These are phyloP conservation scores for Balakata baccata DNA, from an alignment of 345 rosid genomes.

Conservation along the genomic window DNA sequence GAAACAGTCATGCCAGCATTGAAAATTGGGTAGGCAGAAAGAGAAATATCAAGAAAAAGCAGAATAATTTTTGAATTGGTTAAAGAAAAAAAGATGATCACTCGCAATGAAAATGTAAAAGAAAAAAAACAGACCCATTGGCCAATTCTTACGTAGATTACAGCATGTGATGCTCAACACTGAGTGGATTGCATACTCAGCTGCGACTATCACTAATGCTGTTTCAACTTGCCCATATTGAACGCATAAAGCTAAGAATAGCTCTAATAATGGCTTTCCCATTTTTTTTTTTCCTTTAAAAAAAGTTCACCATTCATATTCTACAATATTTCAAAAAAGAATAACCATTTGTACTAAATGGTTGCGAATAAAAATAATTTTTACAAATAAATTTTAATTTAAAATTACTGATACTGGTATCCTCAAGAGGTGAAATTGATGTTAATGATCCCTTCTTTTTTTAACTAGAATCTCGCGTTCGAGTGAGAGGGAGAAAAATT, in stretches of 20 bases:
- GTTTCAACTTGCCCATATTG: constrained; percentile 46
- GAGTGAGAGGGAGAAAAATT: too few species aligned
- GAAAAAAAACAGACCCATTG: not conserved
- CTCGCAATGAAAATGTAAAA: constrained; percentile 9
- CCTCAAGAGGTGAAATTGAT: too few species aligned
- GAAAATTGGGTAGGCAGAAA: constrained; percentile 41
- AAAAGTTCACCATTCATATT: constrained; percentile 18
- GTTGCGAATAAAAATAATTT: too few species aligned
- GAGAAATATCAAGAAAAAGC: constrained; percentile 29
- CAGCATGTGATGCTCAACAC: constrained; percentile 42
- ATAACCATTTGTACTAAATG: not conserved
- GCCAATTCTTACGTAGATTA: constrained; percentile 31
- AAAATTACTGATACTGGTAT: too few species aligned
- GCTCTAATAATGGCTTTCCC: not conserved
- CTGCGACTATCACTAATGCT: constrained; percentile 35
- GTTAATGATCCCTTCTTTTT: too few species aligned
- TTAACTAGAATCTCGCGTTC: too few species aligned
- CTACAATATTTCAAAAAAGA: constrained; percentile 15
- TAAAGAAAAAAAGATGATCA: constrained; percentile 21
- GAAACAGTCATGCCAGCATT: constrained; percentile 39
- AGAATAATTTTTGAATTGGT: constrained; percentile 26
- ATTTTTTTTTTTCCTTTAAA: not conserved
- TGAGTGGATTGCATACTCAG: constrained; percentile 59
- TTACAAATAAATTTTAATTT: too few species aligned
- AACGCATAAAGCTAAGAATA: constrained; percentile 25